These are phyloP conservation scores for Mycosarcoma maydis DNA, from an alignment of 1,284 basidiomycete genomes.

Conservation along the genomic window DNA sequence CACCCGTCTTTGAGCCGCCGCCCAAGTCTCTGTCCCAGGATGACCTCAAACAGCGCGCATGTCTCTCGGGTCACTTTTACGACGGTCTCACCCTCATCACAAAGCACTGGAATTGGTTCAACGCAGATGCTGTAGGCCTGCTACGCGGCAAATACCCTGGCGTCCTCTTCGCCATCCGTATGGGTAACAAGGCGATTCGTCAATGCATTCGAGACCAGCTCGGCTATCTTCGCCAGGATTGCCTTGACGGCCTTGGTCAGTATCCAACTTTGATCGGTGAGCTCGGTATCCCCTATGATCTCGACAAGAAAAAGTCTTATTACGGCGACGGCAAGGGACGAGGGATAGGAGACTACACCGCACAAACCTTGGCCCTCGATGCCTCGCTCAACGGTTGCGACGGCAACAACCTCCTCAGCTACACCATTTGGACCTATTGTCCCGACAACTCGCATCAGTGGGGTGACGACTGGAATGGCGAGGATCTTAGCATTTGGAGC, in stretches of 20 bases:
- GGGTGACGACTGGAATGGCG: slow-evolving; percentile 97
- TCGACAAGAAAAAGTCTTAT: slow-evolving; percentile 84
- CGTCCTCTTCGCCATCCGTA: slow-evolving; percentile 70
- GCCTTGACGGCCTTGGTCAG: slow-evolving; percentile 71
- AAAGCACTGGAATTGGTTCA: slow-evolving; percentile 82
- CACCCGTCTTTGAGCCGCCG: slow-evolving; percentile 87
- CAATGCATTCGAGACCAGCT: slow-evolving; percentile 85
- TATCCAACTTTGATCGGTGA: slow-evolving; percentile 95
- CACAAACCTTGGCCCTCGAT: slow-evolving; percentile 87
- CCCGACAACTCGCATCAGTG: slow-evolving; percentile 79
- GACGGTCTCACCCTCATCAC: slow-evolving; percentile 79
- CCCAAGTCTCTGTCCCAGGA: slow-evolving; percentile 70
- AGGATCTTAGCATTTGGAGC: slow-evolving; percentile 89
- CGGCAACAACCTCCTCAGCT: slow-evolving; percentile 82
- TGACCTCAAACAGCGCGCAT: slow-evolving; percentile 77
- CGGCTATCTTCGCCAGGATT: slow-evolving; percentile 79
- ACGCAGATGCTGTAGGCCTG: slow-evolving; percentile 76
- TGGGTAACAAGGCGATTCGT: slow-evolving; percentile 85
- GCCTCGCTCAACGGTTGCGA: slow-evolving; percentile 90
- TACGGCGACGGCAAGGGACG: slow-evolving; percentile 54
- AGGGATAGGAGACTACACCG: slow-evolving; percentile 73
- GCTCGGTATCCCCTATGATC: slow-evolving; percentile 92
- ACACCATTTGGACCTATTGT: slow-evolving; percentile 91
- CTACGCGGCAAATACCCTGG: slow-evolving; percentile 82
- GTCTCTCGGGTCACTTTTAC: slow-evolving; percentile 89